Evolutionary conservation across 2,329 filamentous ascomycete species (phyloP), one percentile per base, ranked within the genome.

Genomic region (Raffaelea ambrosiae): DNA sequence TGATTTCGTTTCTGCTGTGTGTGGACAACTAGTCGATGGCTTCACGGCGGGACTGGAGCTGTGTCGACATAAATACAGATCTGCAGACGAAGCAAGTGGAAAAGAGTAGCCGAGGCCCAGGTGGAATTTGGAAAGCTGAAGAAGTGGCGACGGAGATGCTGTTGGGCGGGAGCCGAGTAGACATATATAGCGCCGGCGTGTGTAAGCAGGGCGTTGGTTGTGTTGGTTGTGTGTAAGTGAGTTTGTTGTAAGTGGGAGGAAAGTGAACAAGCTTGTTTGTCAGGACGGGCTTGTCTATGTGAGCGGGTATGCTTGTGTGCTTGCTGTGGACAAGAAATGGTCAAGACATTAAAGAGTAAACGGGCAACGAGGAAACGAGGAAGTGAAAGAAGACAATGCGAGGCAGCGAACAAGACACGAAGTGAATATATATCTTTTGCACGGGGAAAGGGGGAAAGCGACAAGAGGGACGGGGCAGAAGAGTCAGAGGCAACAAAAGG

Each of bases 351-450:
- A n/a, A 31, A 40, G 7, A 26, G 40, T 14, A 40, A 36, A 40
- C 14, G 18, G 38, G 13, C 14, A 10, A 21, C 26, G 26, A 29
- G 26, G 13, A 20, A 20, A 21, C n/a, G 11, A 23, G 18, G 43
- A 20, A 11, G 19, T 13, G 9, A 23, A 23, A 38, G 18, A 22
- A n/a, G n/a, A n/a, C n/a, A n/a, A n/a, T n/a, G 11, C 11, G n/a
- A 40, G 44, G 36, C 44, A 33, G 44, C 14, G 38, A n/a, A n/a
- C n/a, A n/a, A n/a, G n/a, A n/a, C 23, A 41, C 20, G 35, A 21
- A 16, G 43, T 22, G 43, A 49, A 49, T 49, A 49, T 49, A 49
- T 49, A 46, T 35, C 40, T 33, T 29, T 39, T 13, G n/a, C 35
- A 38, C 35, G 47, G 18, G 22, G 42, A 44, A 39, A 36, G 43